These are phyloP conservation scores for Salvia miltiorrhiza DNA, from an alignment of 257 asterid species.

Conservation along the genomic window DNA sequence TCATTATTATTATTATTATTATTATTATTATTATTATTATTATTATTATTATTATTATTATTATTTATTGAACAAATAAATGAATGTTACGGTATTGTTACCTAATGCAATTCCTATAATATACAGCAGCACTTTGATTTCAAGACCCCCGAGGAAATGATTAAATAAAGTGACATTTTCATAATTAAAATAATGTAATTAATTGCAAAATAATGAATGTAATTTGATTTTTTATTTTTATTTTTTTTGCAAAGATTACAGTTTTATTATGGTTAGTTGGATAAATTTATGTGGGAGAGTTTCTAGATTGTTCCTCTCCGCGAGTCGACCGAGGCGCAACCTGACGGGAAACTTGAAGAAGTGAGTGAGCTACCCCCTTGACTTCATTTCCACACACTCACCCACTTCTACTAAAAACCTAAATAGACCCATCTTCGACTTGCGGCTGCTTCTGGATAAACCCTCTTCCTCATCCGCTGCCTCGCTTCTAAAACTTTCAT, in stretches of 20 bases:
- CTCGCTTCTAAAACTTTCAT: background rate
- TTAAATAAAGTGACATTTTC: no score
- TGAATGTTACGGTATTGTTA: no score
- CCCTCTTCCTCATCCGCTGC: slow-evolving; percentile 24
- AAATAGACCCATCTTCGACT: slow-evolving; percentile 18
- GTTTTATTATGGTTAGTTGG: background rate
- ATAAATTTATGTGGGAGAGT: background rate
- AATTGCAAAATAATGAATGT: no score
- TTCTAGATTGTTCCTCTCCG: slow-evolving; percentile 33
- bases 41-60: no score
- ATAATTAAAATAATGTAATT: no score
- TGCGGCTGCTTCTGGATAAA: slow-evolving; percentile 22
- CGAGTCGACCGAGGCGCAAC: slow-evolving; percentile 22
- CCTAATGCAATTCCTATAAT: no score
- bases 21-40: no score
- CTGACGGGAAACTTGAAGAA: slow-evolving; percentile 34
- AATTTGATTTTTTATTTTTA: no score
- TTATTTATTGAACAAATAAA: no score
- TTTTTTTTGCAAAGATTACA: background rate
- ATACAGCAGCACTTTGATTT: no score
- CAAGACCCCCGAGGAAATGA: no score
- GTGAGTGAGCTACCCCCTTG: slow-evolving; percentile 16
- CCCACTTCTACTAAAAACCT: slow-evolving; percentile 35
- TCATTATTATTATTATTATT: no score
- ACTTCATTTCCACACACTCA: slow-evolving; percentile 18